phyloP scores from a whole-genome alignment of 2,329 filamentous ascomycete genomes.

The Aspergillus thermomutatus region DNA sequence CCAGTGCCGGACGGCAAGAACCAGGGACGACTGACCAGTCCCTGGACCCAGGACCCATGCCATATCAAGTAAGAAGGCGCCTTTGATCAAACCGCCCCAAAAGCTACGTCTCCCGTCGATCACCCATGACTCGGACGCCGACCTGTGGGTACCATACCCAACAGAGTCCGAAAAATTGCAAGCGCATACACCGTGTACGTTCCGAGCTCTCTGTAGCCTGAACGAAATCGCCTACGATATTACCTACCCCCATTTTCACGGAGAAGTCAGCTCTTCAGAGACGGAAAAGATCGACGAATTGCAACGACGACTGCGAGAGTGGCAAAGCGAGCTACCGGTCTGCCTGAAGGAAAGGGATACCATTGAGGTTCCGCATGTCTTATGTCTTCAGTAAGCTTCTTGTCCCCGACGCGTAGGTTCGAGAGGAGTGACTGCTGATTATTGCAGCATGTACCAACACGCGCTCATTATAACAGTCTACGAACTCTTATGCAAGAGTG shows the following conservation, averaged over 20 bases:
- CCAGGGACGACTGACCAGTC: conserved; percentile 6
- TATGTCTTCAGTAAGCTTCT: conserved; percentile 22
- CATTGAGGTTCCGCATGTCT: conserved; percentile 17
- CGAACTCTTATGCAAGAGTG: conserved; percentile 15
- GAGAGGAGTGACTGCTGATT: not conserved
- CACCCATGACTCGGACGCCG: conserved; percentile 7
- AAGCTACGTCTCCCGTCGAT: conserved; percentile 2
- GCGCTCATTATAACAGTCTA: conserved; percentile 34
- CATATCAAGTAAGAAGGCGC: conserved; percentile 17
- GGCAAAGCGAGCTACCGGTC: conserved; percentile 8
- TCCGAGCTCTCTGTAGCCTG: conserved; percentile 17
- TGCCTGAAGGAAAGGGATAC: conserved; percentile 10
- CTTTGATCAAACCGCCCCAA: conserved; percentile 16
- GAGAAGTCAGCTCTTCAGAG: conserved; percentile 6
- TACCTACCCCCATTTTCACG: conserved; percentile 13
- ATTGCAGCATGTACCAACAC: conserved; percentile 37
- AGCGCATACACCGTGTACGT: conserved; percentile 18
- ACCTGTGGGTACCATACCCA: conserved; percentile 24
- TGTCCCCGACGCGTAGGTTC: not conserved
- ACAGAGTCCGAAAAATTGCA: conserved; percentile 5
- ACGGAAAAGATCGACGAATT: conserved; percentile 13
- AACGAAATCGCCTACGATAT: conserved; percentile 20
- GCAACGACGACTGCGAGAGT: conserved; percentile 16
- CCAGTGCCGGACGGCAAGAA: not conserved
- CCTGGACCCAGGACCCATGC: conserved; percentile 16